These are phyloP conservation scores for Zanthoxylum bungeanum DNA, from an alignment of 345 rosid species.

Conservation along the genomic window DNA sequence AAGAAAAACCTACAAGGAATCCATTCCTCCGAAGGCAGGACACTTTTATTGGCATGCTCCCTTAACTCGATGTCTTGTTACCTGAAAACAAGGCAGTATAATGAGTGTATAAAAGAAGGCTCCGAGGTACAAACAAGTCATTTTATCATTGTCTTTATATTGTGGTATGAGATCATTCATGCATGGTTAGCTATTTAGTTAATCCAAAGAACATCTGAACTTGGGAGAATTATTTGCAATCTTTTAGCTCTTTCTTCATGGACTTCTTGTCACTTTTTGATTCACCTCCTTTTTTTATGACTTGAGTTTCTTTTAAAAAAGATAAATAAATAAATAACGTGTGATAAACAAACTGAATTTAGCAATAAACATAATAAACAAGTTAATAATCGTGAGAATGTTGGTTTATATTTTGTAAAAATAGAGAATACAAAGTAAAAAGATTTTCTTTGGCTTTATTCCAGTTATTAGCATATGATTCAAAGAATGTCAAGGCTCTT, in stretches of 20 bases:
- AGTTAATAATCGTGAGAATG: too few relatives aligned
- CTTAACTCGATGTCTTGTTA: slow-evolving; percentile 97
- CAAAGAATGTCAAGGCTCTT: slow-evolving; percentile 83
- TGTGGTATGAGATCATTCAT: not conserved
- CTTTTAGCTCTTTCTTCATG: not conserved
- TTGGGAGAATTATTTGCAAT: not conserved
- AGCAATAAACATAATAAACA: not conserved
- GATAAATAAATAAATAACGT: not conserved
- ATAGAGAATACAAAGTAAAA: not conserved
- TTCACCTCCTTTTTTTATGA: not conserved
- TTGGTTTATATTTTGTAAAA: not conserved
- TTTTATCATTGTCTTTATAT: not conserved
- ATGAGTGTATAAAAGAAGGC: slow-evolving; percentile 80
- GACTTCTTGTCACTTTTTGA: not conserved
- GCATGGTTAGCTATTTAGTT: not conserved
- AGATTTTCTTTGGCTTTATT: slow-evolving; percentile 2
- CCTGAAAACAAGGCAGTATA: slow-evolving; percentile 66
- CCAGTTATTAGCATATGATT: slow-evolving; percentile 81
- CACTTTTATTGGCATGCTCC: slow-evolving; percentile 76
- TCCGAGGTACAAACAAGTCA: slow-evolving; percentile 58
- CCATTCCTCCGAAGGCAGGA: slow-evolving; percentile 54
- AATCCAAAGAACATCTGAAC: not conserved
- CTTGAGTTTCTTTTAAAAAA: not conserved
- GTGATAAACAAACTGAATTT: not conserved
- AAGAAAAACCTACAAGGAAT: slow-evolving; percentile 73